A percentile compares a stretch with the other conserved stretches of the same genome.
These are phyloP conservation scores for Rheum nobile DNA, from an alignment of 148 eudicot species.

Conservation along the genomic window DNA sequence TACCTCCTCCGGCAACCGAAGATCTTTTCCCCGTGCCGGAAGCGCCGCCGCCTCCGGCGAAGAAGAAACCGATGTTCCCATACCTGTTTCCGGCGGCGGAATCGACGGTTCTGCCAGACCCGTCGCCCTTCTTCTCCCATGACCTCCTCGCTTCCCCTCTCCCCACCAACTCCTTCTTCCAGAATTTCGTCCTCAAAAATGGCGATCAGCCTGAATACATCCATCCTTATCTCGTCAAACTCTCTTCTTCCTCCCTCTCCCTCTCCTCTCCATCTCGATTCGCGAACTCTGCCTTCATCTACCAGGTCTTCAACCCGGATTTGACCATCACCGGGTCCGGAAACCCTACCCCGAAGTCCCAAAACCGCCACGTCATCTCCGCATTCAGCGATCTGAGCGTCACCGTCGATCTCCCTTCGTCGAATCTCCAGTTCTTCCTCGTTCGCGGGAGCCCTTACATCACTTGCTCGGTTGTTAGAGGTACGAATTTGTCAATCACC, in stretches of 20 bases:
- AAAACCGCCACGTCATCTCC: conserved; percentile 36
- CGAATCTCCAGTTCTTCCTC: conserved; percentile 48
- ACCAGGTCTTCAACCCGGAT: conserved; percentile 62
- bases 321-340: conserved; percentile 40
- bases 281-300: conserved; percentile 37
- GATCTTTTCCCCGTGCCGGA: neutral
- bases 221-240: conserved; percentile 68
- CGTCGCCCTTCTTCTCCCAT: conserved; percentile 52
- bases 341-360: conserved; percentile 17
- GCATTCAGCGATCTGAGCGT: conserved; percentile 57
- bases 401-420: conserved; percentile 63
- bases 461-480: conserved; percentile 37
- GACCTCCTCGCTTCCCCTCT: conserved; percentile 47
- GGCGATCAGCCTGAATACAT: conserved; percentile 91
- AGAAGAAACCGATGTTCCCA: conserved; percentile 12
- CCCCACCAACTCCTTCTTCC: conserved; percentile 90
- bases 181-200: conserved; percentile 72
- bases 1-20: conserved; percentile 1
- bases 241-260: conserved; percentile 51
- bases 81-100: conserved; percentile 45
- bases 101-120: conserved; percentile 70
- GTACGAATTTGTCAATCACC: conserved; percentile 28
- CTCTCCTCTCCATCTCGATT: conserved; percentile 61
- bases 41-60: neutral
- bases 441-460: conserved; percentile 82